These are phyloP conservation scores for Allomyces arbusculus DNA, from an alignment of 192 early-diverging fungal species.

Conservation along the genomic window DNA sequence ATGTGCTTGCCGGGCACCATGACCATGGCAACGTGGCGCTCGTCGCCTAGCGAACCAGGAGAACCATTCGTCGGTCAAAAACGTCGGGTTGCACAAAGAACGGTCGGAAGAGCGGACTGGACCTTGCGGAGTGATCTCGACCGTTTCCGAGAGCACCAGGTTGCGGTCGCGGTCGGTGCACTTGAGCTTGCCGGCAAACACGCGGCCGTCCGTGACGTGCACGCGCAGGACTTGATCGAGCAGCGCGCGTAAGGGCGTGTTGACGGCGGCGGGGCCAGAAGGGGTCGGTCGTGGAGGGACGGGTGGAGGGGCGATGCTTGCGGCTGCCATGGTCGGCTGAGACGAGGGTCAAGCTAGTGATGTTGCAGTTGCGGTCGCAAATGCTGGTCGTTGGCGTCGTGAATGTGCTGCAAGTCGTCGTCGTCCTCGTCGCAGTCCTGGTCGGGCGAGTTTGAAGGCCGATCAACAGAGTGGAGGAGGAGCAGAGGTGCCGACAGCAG, in stretches of 20 bases:
- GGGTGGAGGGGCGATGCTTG: too few relatives aligned
- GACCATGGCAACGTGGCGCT: background rate
- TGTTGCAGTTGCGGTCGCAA: too few relatives aligned
- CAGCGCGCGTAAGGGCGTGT: background rate
- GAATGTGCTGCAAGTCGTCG: too few relatives aligned
- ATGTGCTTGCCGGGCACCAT: background rate
- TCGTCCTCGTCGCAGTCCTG: too few relatives aligned
- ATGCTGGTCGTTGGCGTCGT: too few relatives aligned
- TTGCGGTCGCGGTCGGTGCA: constrained; percentile 6
- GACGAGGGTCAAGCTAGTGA: too few relatives aligned
- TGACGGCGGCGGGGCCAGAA: too few relatives aligned
- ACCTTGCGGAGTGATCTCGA: background rate
- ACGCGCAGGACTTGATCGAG: background rate
- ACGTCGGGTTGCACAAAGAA: background rate
- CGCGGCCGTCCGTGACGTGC: constrained; percentile 2
- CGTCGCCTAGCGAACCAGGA: background rate
- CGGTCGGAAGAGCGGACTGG: background rate
- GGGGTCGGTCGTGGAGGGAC: too few relatives aligned
- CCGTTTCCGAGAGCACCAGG: constrained; percentile 2
- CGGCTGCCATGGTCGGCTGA: too few relatives aligned
- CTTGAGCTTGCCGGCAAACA: background rate
- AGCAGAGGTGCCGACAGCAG: too few relatives aligned
- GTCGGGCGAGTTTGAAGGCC: too few relatives aligned
- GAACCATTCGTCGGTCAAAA: background rate
- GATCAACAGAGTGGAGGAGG: too few relatives aligned